Percentiles rank a stretch among this genome's conserved stretches.
Evolutionary conservation across 108 stramenopile species (phyloP).

Genomic region (Discostella stelligeroides): DNA sequence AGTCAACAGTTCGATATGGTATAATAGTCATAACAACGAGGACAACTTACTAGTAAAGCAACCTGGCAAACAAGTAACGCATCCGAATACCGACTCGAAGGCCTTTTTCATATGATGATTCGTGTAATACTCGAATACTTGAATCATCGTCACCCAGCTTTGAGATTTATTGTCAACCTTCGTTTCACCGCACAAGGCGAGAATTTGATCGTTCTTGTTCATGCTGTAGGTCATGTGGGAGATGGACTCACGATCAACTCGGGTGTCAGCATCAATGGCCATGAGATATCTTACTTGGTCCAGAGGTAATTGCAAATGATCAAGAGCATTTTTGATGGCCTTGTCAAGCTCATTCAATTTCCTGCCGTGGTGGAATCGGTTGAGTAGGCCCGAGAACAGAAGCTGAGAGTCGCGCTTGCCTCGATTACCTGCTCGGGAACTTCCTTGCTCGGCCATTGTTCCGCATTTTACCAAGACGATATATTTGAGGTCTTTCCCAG

Average conservation of each 20-base stretch:
- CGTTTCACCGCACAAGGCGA: conserved; percentile 65
- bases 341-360: conserved; percentile 50
- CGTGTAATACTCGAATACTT: conserved; percentile 66
- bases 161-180: conserved; percentile 65
- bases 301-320: conserved; percentile 46
- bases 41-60: conserved; percentile 52
- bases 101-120: conserved; percentile 67
- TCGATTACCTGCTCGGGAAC: conserved; percentile 55
- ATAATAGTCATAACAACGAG: background rate
- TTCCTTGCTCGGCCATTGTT: conserved; percentile 40
- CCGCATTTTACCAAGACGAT: conserved; percentile 63
- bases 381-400: conserved; percentile 53
- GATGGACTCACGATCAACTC: conserved; percentile 51
- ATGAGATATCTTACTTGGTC: conserved; percentile 59
- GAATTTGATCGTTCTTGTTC: conserved; percentile 54
- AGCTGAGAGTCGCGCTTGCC: conserved; percentile 70
- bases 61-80: conserved; percentile 64
- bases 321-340: conserved; percentile 54
- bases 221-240: conserved; percentile 57
- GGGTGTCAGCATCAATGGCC: conserved; percentile 66
- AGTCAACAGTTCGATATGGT: background rate
- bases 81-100: conserved; percentile 65
- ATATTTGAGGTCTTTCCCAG: conserved; percentile 55
- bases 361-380: conserved; percentile 58
- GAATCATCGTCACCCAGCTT: conserved; percentile 64